A percentile compares a stretch with the other conserved stretches of the same genome.
phyloP scores from a whole-genome alignment of 306 rosid genomes.

The Heteromeles arbutifolia region DNA sequence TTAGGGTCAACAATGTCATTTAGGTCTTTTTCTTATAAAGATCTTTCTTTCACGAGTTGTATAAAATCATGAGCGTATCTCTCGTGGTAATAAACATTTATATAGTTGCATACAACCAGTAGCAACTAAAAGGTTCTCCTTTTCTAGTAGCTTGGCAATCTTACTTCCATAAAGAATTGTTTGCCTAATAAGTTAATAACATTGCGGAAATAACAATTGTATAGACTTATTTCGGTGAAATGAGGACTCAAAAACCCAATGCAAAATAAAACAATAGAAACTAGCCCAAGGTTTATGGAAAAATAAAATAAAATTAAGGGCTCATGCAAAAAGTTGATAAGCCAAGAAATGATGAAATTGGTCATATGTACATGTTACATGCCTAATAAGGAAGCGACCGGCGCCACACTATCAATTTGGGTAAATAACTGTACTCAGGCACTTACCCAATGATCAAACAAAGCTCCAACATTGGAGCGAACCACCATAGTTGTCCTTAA shows the following conservation, averaged over 20 bases:
- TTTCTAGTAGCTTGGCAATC: neutral
- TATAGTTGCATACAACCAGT: neutral
- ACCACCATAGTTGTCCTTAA: neutral
- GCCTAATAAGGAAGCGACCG: too few species aligned
- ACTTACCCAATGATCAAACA: too few species aligned
- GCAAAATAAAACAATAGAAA: neutral
- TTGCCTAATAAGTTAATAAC: neutral
- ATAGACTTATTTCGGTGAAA: neutral
- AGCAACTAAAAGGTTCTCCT: neutral
- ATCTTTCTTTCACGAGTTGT: neutral
- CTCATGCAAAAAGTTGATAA: neutral
- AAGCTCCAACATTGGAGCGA: too few species aligned
- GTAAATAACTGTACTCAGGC: too few species aligned
- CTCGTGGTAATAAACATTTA: neutral
- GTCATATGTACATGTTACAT: neutral
- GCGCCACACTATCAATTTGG: too few species aligned
- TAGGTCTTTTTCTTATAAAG: neutral
- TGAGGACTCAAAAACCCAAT: neutral
- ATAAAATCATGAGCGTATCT: neutral
- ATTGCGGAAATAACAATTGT: too few species aligned
- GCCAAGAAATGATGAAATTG: neutral
- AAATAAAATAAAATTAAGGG: too few species aligned
- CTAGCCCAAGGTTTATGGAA: neutral
- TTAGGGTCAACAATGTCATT: too few species aligned
- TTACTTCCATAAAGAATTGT: neutral